Evolutionary conservation across 371 early-diverging fungal genomes (phyloP).

Genomic region (Mortierella polycephala): DNA sequence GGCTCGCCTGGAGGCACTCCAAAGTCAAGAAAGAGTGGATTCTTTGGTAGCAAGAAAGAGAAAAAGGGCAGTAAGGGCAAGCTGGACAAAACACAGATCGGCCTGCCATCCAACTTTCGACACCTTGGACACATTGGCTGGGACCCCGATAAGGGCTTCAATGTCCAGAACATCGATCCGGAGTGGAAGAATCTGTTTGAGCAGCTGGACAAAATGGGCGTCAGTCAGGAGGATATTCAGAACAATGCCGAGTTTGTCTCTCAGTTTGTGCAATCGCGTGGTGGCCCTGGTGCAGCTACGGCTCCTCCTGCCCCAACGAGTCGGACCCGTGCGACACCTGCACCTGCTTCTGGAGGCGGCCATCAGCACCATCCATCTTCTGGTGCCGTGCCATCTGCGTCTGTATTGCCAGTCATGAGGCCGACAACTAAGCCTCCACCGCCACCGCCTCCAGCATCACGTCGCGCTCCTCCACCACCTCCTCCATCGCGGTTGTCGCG

Average conservation of each 20-base stretch:
- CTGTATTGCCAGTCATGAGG: conserved; percentile 42
- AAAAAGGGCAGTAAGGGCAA: conserved; percentile 60
- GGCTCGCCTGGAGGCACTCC: conserved; percentile 47
- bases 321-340: conserved; percentile 36
- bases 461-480: conserved; percentile 47
- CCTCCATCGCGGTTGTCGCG: conserved; percentile 52
- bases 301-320: conserved; percentile 37
- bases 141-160: conserved; percentile 83
- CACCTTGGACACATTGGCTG: conserved; percentile 85
- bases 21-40: conserved; percentile 42
- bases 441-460: conserved; percentile 56
- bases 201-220: conserved; percentile 79
- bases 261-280: conserved; percentile 62
- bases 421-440: conserved; percentile 41
- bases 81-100: conserved; percentile 82
- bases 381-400: conserved; percentile 34
- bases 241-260: conserved; percentile 64
- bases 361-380: conserved; percentile 46
- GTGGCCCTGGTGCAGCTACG: conserved; percentile 57
- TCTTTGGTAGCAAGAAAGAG: conserved; percentile 51
- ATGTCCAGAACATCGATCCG: conserved; percentile 80
- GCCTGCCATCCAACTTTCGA: conserved; percentile 80
- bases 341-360: conserved; percentile 42
- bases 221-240: conserved; percentile 77
- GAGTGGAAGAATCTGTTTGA: conserved; percentile 83